Evolutionary conservation across 2,329 filamentous ascomycete species (phyloP).

Genomic region (Pseudonectria foliicola): DNA sequence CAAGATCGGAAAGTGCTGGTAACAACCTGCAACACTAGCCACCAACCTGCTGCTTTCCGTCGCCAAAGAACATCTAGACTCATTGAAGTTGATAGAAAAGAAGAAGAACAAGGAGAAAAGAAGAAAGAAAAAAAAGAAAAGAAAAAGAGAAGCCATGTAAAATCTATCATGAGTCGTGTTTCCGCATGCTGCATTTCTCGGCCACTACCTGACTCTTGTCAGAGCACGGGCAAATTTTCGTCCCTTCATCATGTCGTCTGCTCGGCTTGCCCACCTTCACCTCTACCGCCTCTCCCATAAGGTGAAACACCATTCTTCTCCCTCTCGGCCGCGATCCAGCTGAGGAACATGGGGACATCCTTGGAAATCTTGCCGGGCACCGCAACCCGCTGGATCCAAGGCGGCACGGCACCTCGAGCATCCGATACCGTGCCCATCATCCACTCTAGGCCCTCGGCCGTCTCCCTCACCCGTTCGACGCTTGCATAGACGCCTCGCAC

Average conservation of each 20-base stretch:
- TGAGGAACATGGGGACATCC: slow-evolving; percentile 63
- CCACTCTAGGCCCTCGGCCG: slow-evolving; percentile 53
- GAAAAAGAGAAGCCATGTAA: no score
- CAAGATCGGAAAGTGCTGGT: no score
- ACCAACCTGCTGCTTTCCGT: no score
- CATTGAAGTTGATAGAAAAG: no score
- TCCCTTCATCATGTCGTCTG: background rate
- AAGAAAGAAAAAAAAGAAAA: no score
- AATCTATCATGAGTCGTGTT: no score
- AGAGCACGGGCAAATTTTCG: no score
- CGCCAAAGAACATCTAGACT: no score
- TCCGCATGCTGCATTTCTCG: no score
- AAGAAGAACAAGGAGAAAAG: no score
- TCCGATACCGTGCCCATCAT: slow-evolving; percentile 71
- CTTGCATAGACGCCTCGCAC: slow-evolving; percentile 57
- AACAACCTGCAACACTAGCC: no score
- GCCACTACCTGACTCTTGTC: no score
- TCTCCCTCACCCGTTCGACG: slow-evolving; percentile 52
- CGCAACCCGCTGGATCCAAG: slow-evolving; percentile 57
- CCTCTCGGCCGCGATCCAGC: slow-evolving; percentile 49
- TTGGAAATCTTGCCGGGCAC: slow-evolving; percentile 59
- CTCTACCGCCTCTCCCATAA: slow-evolving; percentile 7
- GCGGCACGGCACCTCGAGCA: slow-evolving; percentile 59
- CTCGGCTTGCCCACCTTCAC: slow-evolving; percentile 2
- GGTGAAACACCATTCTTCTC: slow-evolving; percentile 11